Conservation (phyloP, 129 eudicot genomes). For the Calendula officinalis region DNA sequence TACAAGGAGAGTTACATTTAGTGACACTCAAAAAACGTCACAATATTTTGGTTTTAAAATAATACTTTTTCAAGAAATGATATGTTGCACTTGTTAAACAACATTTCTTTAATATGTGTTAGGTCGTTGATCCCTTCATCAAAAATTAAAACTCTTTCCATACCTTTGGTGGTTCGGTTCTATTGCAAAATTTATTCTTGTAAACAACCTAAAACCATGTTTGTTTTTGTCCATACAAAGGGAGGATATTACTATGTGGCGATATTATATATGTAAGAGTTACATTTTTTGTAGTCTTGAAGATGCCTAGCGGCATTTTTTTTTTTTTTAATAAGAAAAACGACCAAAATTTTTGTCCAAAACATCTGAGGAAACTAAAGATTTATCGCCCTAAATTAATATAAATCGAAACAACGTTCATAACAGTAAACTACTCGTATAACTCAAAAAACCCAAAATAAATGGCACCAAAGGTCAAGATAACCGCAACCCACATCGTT, state of each 20-base stretch:
- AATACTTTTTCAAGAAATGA: no score
- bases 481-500: constrained; percentile 23
- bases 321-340: neutral
- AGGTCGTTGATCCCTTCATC: no score
- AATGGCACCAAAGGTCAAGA: constrained; percentile 28
- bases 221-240: no score
- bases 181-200: no score
- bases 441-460: neutral
- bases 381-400: neutral
- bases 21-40: no score
- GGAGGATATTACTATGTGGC: neutral
- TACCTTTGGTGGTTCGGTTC: no score
- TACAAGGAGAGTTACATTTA: no score
- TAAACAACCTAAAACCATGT: no score
- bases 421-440: neutral
- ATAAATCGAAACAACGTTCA: neutral
- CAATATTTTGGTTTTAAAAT: no score
- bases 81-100: no score
- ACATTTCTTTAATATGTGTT: no score
- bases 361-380: neutral
- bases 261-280: neutral
- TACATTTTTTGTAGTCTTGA: neutral
- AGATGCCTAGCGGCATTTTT: neutral
- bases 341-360: neutral
- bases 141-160: no score